These are phyloP conservation scores for Zychaea mexicana DNA, from an alignment of 371 early-diverging fungal genomes.

Conservation along the genomic window DNA sequence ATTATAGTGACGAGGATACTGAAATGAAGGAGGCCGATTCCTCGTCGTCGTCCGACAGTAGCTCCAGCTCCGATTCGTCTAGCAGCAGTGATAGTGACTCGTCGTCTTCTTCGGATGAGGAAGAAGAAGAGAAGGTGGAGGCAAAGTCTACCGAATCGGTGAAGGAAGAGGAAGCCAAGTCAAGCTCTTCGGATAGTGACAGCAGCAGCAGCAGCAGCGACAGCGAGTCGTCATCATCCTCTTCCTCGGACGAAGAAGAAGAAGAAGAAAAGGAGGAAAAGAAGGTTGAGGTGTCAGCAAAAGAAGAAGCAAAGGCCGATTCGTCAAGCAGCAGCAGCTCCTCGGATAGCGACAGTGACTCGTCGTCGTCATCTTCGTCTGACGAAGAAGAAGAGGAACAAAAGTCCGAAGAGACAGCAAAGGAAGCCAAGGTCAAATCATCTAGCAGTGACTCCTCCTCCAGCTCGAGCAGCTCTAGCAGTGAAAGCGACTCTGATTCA, in stretches of 20 bases:
- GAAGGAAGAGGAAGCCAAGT: background rate
- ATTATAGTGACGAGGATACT: constrained; percentile 5
- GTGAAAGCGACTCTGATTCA: constrained; percentile 11
- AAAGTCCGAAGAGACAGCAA: constrained; percentile 16
- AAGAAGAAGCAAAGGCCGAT: no score
- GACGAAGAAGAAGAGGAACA: constrained; percentile 21
- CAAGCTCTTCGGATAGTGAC: background rate
- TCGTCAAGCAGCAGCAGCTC: no score
- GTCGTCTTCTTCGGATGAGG: constrained; percentile 3
- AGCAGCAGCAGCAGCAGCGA: constrained; percentile 10
- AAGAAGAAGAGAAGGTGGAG: constrained; percentile 12
- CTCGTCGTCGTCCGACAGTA: constrained; percentile 5
- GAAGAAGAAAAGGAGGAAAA: constrained; percentile 23
- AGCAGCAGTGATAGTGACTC: constrained; percentile 6
- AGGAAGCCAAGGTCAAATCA: background rate
- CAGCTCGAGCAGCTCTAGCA: constrained; percentile 15
- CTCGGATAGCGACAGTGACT: constrained; percentile 13
- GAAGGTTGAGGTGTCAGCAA: constrained; percentile 15
- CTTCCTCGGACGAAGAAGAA: constrained; percentile 15
- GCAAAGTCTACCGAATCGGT: constrained; percentile 1
- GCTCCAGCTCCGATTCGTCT: background rate
- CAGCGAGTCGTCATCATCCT: constrained; percentile 9
- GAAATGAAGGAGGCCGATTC: constrained; percentile 13
- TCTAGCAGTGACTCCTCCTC: constrained; percentile 8
- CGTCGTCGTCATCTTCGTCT: constrained; percentile 11